Evolutionary conservation across 139 green algal genomes (phyloP), one percentile per base, ranked within the genome.

Genomic region (Spirogloea muscicola): DNA sequence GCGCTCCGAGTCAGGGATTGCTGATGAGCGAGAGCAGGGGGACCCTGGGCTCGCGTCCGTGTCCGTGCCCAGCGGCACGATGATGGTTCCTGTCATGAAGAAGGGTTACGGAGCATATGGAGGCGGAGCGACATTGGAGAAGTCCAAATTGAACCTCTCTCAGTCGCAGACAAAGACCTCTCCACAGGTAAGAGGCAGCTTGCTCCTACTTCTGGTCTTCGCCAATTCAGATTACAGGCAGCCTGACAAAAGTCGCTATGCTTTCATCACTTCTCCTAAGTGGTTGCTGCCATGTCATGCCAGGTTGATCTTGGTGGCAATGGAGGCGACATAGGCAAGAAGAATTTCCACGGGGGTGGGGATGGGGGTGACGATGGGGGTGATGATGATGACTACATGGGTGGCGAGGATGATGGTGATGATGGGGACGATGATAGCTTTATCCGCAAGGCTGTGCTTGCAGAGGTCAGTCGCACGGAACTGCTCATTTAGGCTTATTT

Each of bases 331-430:
- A 18, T 36, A 16, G 71, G 71, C 6, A 79, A 79, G 38, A 70
- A 36, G 5, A 71, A 55, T 55, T 55, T 49, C 76, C 96, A 98
- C 82, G 94, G 93, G 38, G 90, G 90, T 31, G 90, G 90, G 36
- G 90, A 90, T 33, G 89, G 82, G 43, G 90, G 83, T 40, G 84
- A 89, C 61, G 93, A 92, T 72, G 91, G 70, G 58, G 93, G 86
- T 39, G 93, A 97, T 59, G 93, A 98, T 49, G 93, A 98, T 58
- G 91, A 97, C 80, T 94, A 94, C 57, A 92, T 90, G 49, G 84
- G 89, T 65, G 87, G 91, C 42, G 89, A 59, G n/a, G 82, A 85
- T 58, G 84, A 82, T 61, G 84, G 79, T 41, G 84, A 79, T 38
- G 78, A 83, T 38, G 78, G 65, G 31, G 69, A 87, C 37, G 83